Conservation (phyloP, 306 rosid genomes). For the Fragaria iinumae region DNA sequence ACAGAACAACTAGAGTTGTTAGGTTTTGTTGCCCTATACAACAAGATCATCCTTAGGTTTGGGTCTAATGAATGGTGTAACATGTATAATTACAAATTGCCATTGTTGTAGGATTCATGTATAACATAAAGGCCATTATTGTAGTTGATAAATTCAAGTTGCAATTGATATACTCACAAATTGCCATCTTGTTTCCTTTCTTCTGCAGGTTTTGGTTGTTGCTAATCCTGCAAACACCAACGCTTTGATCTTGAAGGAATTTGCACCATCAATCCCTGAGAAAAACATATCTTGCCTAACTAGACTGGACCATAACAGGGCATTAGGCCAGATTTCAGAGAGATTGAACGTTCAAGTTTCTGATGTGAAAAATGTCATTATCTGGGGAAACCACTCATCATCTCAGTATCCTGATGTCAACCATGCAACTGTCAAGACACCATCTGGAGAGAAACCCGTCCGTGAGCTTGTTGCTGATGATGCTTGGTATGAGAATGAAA, state of each 20-base stretch:
- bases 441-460: constrained; percentile 75
- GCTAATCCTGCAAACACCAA: constrained; percentile 99
- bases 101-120: neutral
- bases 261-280: constrained; percentile 93
- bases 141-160: neutral
- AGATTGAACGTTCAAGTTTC: constrained; percentile 77
- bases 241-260: constrained; percentile 97
- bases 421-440: constrained; percentile 83
- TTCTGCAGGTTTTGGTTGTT: constrained; percentile 88
- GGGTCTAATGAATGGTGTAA: neutral
- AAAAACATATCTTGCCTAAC: constrained; percentile 85
- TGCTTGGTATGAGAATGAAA: constrained; percentile 54
- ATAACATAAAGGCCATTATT: neutral
- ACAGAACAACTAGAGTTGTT: neutral
- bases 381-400: constrained; percentile 99
- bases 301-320: constrained; percentile 95
- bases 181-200: constrained; percentile 15
- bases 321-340: constrained; percentile 95
- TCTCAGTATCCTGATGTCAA: constrained; percentile 95
- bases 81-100: neutral
- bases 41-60: neutral
- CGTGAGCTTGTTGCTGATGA: constrained; percentile 80
- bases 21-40: neutral
- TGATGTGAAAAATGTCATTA: constrained; percentile 83
- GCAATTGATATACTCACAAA: neutral